Evolutionary conservation across 2,329 filamentous ascomycete species (phyloP), one percentile per base, ranked within the genome.

Genomic region (Neospermospora avenae): DNA sequence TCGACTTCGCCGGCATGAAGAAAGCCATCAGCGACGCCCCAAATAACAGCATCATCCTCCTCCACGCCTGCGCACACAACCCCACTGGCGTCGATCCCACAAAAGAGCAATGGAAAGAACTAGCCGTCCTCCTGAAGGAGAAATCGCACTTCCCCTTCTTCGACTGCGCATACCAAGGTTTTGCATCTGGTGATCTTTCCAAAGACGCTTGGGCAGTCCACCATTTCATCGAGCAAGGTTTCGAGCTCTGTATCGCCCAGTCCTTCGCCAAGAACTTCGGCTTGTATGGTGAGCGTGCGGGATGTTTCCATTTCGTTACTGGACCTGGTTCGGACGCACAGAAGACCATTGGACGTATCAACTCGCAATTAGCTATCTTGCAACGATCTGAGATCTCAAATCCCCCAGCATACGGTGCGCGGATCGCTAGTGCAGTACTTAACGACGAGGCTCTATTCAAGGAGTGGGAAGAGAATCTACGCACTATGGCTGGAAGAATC

Each of bases 211-310:
- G 88, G 80, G 91, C 95, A n/a, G 88, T 99, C 69, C 89, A 91
- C 68, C 90, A 96, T 82, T 99, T 99, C 73, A 81, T 96, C 70
- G 88, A 93, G 72, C 88, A 96, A 75, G 93, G 93, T 65, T 95
- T 96, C 76, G 89, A 92, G 77, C 85, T 96, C 55, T 85, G 91
- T 65, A 84, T 98, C 62, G 90, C 90, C 65, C 93, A 98, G 81
- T 93, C 89, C 63, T 98, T 98, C 76, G 93, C 93, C 75, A 98
- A 98, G 87, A 96, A 96, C 77, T 96, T 98, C 74, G 95, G 95
- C 67, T 84, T 99, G 39, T 99, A 99, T 74, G 93, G 95, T 70
- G 91, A 99, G 82, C 90, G 95, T 68, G 93, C 93, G 4, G 95
- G 95, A 58, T 95, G 90, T 77, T 96, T 99, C 84, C 95, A 99